A percentile compares a stretch with the other conserved stretches of the same genome.
These are phyloP conservation scores for Monosporascus sp. DNA, from an alignment of 2,329 filamentous ascomycete species.

Conservation along the genomic window DNA sequence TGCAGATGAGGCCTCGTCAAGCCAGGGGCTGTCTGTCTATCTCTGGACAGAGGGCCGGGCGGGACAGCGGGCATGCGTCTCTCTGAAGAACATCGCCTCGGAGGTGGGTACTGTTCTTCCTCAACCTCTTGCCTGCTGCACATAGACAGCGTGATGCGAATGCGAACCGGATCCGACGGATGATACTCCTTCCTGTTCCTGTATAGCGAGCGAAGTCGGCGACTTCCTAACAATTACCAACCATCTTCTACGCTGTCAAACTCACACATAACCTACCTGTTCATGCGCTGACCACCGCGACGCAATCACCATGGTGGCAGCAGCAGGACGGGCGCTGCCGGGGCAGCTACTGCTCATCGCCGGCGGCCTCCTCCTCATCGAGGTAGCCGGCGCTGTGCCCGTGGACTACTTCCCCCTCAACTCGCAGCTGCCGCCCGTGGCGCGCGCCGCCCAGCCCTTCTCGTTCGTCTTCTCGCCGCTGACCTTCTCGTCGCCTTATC, in stretches of 20 bases:
- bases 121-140: background rate
- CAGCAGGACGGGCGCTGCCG: slow-evolving; percentile 1
- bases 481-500: slow-evolving; percentile 62
- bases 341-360: slow-evolving; percentile 11
- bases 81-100: background rate
- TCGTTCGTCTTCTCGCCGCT: slow-evolving; percentile 65
- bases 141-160: background rate
- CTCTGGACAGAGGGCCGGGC: background rate
- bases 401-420: slow-evolving; percentile 67
- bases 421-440: slow-evolving; percentile 76
- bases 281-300: background rate
- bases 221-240: background rate
- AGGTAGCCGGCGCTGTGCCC: slow-evolving; percentile 33
- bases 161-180: background rate
- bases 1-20: background rate
- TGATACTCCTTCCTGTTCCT: no score
- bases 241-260: background rate
- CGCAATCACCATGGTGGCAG: slow-evolving; percentile 17
- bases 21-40: background rate
- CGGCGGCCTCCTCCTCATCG: slow-evolving; percentile 23
- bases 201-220: background rate
- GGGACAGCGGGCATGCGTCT: background rate
- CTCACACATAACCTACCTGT: background rate
- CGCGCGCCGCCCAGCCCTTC: slow-evolving; percentile 62
- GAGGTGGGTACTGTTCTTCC: background rate